These are phyloP conservation scores for Kwoniella pini DNA, from an alignment of 768 basidiomycete genomes.

Conservation along the genomic window DNA sequence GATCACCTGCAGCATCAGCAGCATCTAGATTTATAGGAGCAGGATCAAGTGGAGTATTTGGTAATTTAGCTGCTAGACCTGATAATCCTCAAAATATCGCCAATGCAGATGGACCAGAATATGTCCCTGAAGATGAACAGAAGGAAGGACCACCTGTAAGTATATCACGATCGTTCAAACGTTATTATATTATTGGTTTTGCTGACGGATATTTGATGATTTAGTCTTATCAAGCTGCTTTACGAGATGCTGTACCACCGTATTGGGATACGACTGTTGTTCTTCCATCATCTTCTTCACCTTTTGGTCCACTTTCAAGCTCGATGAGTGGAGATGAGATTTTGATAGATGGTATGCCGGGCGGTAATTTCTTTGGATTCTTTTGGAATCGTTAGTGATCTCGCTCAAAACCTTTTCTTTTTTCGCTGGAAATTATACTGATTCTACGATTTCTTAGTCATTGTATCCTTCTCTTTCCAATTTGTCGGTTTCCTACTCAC, in stretches of 20 bases:
- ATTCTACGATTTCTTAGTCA: slow-evolving; percentile 61
- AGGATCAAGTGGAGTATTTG: slow-evolving; percentile 91
- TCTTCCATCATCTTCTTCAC: slow-evolving; percentile 61
- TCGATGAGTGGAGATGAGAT: slow-evolving; percentile 66
- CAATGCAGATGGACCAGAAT: slow-evolving; percentile 57
- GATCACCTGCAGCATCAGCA: slow-evolving; percentile 12
- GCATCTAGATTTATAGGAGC: slow-evolving; percentile 35
- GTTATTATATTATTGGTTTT: neutral
- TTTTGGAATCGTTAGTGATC: slow-evolving; percentile 51
- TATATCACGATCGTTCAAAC: slow-evolving; percentile 27
- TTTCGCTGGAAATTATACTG: neutral
- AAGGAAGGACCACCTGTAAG: slow-evolving; percentile 84
- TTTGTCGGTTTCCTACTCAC: slow-evolving; percentile 80
- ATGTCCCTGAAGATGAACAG: slow-evolving; percentile 75
- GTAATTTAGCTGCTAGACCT: slow-evolving; percentile 91
- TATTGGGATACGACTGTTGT: slow-evolving; percentile 98
- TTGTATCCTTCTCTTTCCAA: slow-evolving; percentile 95
- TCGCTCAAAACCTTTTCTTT: too few relatives aligned
- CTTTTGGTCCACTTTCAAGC: slow-evolving; percentile 60
- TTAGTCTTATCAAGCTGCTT: slow-evolving; percentile 82
- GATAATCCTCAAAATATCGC: slow-evolving; percentile 52
- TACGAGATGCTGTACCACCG: slow-evolving; percentile 84
- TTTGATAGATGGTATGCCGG: slow-evolving; percentile 80
- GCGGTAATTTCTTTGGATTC: slow-evolving; percentile 63
- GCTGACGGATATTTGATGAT: neutral